phyloP scores from a whole-genome alignment of 805 yeast genomes.

The Candida ascalaphidarum region DNA sequence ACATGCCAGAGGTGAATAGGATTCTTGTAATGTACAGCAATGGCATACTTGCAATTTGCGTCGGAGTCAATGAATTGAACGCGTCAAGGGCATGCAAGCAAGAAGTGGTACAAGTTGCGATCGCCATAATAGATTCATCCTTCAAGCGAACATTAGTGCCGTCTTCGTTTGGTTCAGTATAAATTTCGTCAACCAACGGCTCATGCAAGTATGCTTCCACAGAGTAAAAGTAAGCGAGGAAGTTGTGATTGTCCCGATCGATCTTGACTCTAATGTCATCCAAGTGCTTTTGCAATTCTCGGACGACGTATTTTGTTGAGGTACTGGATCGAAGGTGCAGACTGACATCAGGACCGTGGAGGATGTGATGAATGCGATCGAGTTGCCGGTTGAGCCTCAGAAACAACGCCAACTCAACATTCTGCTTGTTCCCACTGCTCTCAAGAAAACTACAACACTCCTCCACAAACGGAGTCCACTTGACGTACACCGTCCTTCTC shows the following conservation, averaged over 20 bases:
- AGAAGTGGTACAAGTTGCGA: constrained; percentile 43
- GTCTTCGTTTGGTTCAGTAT: too few species aligned
- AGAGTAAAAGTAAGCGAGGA: constrained; percentile 47
- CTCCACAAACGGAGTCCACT: constrained; percentile 59
- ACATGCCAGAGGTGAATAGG: constrained; percentile 58
- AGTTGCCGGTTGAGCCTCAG: constrained; percentile 51
- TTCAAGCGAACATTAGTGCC: too few species aligned
- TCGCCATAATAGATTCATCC: constrained; percentile 3
- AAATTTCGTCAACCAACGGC: constrained; percentile 27
- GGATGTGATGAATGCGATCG: constrained; percentile 49
- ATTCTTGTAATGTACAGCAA: constrained; percentile 47
- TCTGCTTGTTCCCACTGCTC: constrained; percentile 17
- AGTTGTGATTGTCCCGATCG: constrained; percentile 26
- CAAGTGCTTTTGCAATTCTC: constrained; percentile 44
- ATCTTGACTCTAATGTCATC: constrained; percentile 30
- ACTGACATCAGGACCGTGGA: constrained; percentile 33
- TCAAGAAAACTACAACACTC: constrained; percentile 49
- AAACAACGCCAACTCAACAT: constrained; percentile 43
- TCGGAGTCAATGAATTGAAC: constrained; percentile 35
- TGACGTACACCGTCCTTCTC: constrained; percentile 51
- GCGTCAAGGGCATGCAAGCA: constrained; percentile 44
- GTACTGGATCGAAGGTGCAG: too few species aligned
- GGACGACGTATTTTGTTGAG: constrained; percentile 29
- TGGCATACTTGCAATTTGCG: constrained; percentile 50
- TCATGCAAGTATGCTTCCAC: constrained; percentile 63